Conservation (phyloP, 2,329 filamentous ascomycete genomes). For the Cladophialophora yegresii region DNA sequence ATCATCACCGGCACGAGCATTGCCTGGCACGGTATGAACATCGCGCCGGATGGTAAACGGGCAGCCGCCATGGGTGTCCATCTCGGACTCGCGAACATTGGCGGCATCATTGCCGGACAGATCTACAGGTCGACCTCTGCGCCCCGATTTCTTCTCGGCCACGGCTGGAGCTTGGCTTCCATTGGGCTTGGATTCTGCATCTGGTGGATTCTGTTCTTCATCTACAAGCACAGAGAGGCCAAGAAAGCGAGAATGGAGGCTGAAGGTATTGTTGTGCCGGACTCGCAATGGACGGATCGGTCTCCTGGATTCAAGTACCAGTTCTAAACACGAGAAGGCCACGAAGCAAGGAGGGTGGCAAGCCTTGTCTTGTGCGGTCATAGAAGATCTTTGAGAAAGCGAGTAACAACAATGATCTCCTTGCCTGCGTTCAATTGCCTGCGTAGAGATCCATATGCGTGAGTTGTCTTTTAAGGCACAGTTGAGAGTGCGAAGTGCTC, state of each 20-base stretch:
- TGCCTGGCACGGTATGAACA: conserved; percentile 54
- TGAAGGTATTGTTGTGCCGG: conserved; percentile 1
- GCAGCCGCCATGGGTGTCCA: conserved; percentile 52
- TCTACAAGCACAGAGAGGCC: conserved; percentile 16
- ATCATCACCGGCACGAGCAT: conserved; percentile 51
- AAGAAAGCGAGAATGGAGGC: conserved; percentile 13
- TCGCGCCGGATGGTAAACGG: conserved; percentile 63
- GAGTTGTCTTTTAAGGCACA: neutral
- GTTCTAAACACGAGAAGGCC: conserved; percentile 1
- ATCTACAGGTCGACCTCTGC: conserved; percentile 17
- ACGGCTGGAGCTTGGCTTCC: conserved; percentile 19
- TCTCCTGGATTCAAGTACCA: conserved; percentile 19
- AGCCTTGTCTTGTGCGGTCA: neutral
- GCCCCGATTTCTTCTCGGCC: conserved; percentile 11
- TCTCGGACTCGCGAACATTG: conserved; percentile 51
- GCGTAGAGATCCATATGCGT: neutral
- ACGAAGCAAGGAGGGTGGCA: neutral
- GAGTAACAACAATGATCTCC: neutral
- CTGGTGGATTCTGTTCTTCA: conserved; percentile 19
- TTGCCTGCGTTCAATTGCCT: neutral
- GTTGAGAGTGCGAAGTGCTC: neutral
- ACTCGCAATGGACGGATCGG: conserved; percentile 11
- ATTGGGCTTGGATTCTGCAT: conserved; percentile 5
- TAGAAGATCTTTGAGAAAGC: neutral
- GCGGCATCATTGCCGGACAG: conserved; percentile 50